Base-by-base conservation (phyloP, 257 asterid species). In the Hygrophila difformis region DNA sequence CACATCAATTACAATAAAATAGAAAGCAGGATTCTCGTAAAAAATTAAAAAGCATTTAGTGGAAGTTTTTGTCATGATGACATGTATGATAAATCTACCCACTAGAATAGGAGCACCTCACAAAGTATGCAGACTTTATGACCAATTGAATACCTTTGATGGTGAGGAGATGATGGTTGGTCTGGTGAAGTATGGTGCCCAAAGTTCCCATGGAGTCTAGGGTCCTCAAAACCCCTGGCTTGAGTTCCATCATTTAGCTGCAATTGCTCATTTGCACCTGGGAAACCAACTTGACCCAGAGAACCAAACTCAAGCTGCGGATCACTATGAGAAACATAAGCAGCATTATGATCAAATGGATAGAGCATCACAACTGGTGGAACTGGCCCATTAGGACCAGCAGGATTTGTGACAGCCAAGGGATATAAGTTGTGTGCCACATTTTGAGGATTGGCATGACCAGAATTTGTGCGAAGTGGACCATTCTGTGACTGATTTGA, bases 251-350 rank as follows among this genome's bases (percentile, higher is more conserved):
- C 93, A 55, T 75, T 63, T 50, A 66, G 54, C 67, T 72, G 93
- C 12, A 69, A 57, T 49, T 74, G 92, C 55, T 80, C 96, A 52
- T 64, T 81, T 26, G 50, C 33, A 36, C 79, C 82, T 15, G 82
- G 66, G 50, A 76, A 74, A 52, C 81, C 93, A 31, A 71, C 69
- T 12, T 83, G 85, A 52, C 86, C 84, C 19, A 89, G 55, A 33
- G 98, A 73, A 49, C 94, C 94, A 61, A 89, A 85, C 72, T 89
- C 98, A 18, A 81, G 83, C 64, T 71, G n/a, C 64, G 69, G 96
- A 47, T 89, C 98, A 44, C 72, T 65, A 46, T 64, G 86, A 59
- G 75, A 60, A 49, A 69, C 75, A 53, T 77, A 77, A 35, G 37
- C 18, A 36, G 69, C 73, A 63, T 62, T 66, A 24, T 79, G 79